Base-by-base conservation (phyloP, 2,329 filamentous ascomycete species). In the Colletotrichum cereale region DNA sequence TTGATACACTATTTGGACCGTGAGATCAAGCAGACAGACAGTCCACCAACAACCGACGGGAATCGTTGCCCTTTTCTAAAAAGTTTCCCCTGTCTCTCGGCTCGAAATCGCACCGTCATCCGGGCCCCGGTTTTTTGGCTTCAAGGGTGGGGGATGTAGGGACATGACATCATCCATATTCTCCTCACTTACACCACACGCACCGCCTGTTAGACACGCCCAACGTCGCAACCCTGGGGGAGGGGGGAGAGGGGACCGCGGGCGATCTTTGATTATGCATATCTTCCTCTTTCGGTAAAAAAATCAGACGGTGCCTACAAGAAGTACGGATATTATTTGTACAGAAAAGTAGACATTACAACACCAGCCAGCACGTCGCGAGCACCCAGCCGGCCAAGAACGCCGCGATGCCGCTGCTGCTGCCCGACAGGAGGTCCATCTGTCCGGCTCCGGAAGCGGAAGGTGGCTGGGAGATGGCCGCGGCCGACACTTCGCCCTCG, bases 81-180 rank as follows among this genome's bases (percentile, higher is more conserved):
- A 21, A 14, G n/a, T 2, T 38, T n/a, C 31, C 38, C 44, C 47
- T 21, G 34, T 42, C 65, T 29, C 57, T 55, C 47, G 57, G 42
- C 53, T 47, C 24, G 40, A 58, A 44, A 71, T 71, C 64, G 64
- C 64, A 62, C 67, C 68, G 63, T 63, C 10, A 24, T 10, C 38
- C 34, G 8, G 40, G 16, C 60, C 67, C 62, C 55, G 31, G 36
- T 56, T 38, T 47, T n/a, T 56, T n/a, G n/a, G 34, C 44, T 64
- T 57, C 29, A 29, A 50, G 31, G 38, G 48, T 60, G 40, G 63
- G 60, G 38, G 63, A 52, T 52, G 40, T 36, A 38, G 57, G 64
- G 34, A n/a, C 24, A 57, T 71, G 68, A 71, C 68, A 71, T 71
- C 65, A 71, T 68, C 29, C 68, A 71, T 24, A n/a, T n/a, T n/a